Base-by-base conservation (phyloP, 192 early-diverging fungal species). In the Coemansia sp. region DNA sequence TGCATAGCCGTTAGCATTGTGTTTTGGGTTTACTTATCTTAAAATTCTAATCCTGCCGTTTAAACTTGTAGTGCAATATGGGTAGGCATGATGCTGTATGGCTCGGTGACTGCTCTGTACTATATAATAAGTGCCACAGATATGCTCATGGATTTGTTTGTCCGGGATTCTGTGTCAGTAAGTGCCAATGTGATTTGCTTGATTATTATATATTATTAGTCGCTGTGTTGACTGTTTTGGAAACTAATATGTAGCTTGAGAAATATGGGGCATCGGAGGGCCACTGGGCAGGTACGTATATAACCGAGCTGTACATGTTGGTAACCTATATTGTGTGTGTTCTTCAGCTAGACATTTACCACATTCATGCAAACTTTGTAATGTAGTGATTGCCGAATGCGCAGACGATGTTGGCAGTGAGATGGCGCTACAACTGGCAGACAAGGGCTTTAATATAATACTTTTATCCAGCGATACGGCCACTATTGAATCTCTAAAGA, bases 391-490 rank as follows among this genome's bases (percentile, higher is more conserved):
- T 11, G 95, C 96, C 43, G 96, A 94, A 57, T 94, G 93, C 25
- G 92, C 94, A 14, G 95, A 96, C 69, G 96, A 93, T 23, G 94
- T 98, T 75, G 96, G 96, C 45, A 91, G 87, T 62, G 92, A 96
- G 73, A 92, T 96, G 60, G 94, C 94, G 6, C 71, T 86, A 15
- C 93, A 98, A 74, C 78, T 98, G 23, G 92, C 91, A 3, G 73
- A 88, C 43, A 81, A 83, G 15, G 89, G 88, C 43, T 87, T 92
- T 72, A 94, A 97, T 61, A 53, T 97, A n/a, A 69, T 94, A 19
- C 70, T 97, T 10, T 71, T 96, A 22, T 89, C 92, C 11, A 88
- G 96, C 45, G 93, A 87, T 39, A 72, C 82, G 62, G 79, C 81
- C 39, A 97, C 96, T 70, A 75, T 98, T 62, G 84, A 90, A 38